phyloP scores from a whole-genome alignment of 352 stramenopile species.

The Peronospora farinosa region DNA sequence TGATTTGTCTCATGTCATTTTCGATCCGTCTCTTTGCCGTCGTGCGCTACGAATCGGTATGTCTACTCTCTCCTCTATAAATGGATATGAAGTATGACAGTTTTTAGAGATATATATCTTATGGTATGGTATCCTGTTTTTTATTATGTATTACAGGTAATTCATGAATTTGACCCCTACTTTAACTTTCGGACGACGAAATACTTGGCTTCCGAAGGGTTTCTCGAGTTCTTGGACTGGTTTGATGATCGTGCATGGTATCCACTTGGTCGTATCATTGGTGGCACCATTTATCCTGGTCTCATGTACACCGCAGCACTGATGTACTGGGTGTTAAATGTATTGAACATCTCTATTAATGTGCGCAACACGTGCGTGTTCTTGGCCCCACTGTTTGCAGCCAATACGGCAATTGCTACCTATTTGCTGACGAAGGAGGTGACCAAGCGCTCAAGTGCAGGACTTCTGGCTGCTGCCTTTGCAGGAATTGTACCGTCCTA shows the following conservation, averaged over 20 bases:
- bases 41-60: slow-evolving; percentile 88
- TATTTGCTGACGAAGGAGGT: slow-evolving; percentile 90
- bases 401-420: slow-evolving; percentile 82
- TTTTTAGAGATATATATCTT: too few relatives aligned
- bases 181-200: slow-evolving; percentile 99
- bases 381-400: slow-evolving; percentile 86
- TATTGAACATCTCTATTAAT: slow-evolving; percentile 89
- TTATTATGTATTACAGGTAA: slow-evolving; percentile 40
- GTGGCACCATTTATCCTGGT: slow-evolving; percentile 90
- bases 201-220: slow-evolving; percentile 91
- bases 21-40: slow-evolving; percentile 90
- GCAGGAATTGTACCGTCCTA: slow-evolving; percentile 96
- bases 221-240: slow-evolving; percentile 96
- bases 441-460: slow-evolving; percentile 83
- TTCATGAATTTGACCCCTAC: slow-evolving; percentile 92
- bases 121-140: too few relatives aligned
- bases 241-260: slow-evolving; percentile 96
- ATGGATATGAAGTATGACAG: neutral
- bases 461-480: slow-evolving; percentile 89
- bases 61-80: too few relatives aligned
- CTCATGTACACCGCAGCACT: slow-evolving; percentile 88
- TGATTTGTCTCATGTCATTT: slow-evolving; percentile 92
- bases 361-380: slow-evolving; percentile 91
- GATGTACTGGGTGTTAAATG: slow-evolving; percentile 87
- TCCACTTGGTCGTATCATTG: slow-evolving; percentile 88